Base-by-base conservation (phyloP, 805 yeast genomes). In the Candida ascalaphidarum region DNA sequence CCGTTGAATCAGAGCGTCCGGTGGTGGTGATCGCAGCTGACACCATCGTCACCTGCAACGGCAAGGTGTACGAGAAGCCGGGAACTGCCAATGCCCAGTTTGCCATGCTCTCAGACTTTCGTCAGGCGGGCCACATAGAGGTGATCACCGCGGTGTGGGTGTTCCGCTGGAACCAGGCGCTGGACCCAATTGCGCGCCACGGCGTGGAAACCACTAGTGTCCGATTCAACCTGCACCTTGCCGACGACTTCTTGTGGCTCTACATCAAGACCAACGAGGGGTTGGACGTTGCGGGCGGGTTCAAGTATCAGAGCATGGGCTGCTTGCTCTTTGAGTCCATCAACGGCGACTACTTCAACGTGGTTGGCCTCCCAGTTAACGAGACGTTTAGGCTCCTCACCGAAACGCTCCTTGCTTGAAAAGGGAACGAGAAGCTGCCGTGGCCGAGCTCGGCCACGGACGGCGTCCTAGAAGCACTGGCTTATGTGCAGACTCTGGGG, bases 251-350 rank as follows among this genome's bases (percentile, higher is more conserved):
- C 22, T 44, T 89, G 4, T 45, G 67, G 15, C 58, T 63, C 11
- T 89, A 89, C 50, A 79, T 81, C 8, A 65, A 65, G 3, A 57
- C 77, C 2, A 78, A 68, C 14, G 96, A 89, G 48, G 97, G 92
- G 1, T 31, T 64, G 6, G 68, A 68, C 26, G 96, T 83, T 1
- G 95, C 97, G 2, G 98, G 96, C 5, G 98, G 98, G 1, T 88
- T 83, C 57, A 77, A 76, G 41, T 77, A 81, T 34, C 97, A 89
- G 53, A 82, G 78, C 1, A 48, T 50, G 7, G 92, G 94, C 2
- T 75, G 81, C 1, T 45, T 77, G 21, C 55, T 89, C 37, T 72
- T 92, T 38, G 52, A 62, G 13, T 53, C 56, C 11, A 68, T 86
- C 9, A 63, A 65, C 2, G 98, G 98, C 1, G 97, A 89, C 48